Evolutionary conservation across 2,329 filamentous ascomycete species (phyloP), one percentile per base, ranked within the genome.

Genomic region (Fusarium mangiferae): DNA sequence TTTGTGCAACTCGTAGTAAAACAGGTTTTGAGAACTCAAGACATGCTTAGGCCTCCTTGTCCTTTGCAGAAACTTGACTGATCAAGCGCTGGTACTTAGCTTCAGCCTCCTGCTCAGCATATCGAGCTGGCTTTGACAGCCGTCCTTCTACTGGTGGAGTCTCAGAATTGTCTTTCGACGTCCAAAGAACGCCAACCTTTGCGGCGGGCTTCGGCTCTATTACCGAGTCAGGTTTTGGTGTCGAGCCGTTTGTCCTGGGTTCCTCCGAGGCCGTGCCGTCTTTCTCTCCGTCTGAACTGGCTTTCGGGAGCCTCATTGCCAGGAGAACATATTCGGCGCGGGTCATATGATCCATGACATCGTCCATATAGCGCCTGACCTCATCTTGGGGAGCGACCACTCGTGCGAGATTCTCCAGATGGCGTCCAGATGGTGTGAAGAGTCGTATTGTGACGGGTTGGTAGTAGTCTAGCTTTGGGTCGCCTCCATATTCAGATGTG

Each of bases 401-500:
- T 57, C 88, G 85, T 26, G 87, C 84, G 20, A 93, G 81, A 52
- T 90, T 87, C 70, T 93, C 91, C 9, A 93, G 83, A 69, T 90
- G 85, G 49, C 88, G 87, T 4, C 87, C 87, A 39, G 85, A 85
- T 17, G 84, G 83, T 1, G 89, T 85, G 64, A 86, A 87, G 30
- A 93, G 81, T 24, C 90, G 87, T 59, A 93, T 87, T 0, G 88
- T 92, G 35, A 95, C 87, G 5, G 93, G 93, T 75, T 95, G 92
- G 79, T 94, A 96, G 82, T 93, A 94, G 77, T 94, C 91, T 18
- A 92, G 82, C 14, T 85, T 83, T 2, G 89, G 89, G 70, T 92
- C 89, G n/a, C 88, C 89, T 63, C 88, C 87, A 66, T 90, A 90
- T 75, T 92, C 90, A 4, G 90, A 88, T n/a, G 85, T 86, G 75